Evolutionary conservation across 1,284 basidiomycete genomes (phyloP).

Genomic region (Moniliophthora roreri): DNA sequence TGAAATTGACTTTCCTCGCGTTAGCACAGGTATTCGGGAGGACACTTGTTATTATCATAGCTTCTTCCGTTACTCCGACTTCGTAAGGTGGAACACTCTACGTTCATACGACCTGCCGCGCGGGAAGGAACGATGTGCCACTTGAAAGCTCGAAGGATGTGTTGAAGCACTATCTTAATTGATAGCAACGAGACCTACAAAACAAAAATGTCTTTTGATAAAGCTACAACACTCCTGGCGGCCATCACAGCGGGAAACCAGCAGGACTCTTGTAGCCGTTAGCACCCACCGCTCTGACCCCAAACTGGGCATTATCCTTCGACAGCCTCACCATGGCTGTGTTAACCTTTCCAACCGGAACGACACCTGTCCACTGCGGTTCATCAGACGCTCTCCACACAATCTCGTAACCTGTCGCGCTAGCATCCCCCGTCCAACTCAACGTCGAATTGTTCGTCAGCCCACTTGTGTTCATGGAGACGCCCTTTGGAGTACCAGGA

Average conservation of each 20-base stretch:
- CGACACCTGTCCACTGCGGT: constrained; percentile 47
- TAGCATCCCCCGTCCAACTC: constrained; percentile 39
- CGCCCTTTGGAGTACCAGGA: constrained; percentile 49
- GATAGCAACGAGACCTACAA: too few relatives aligned
- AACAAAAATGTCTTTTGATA: too few relatives aligned
- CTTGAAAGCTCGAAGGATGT: too few relatives aligned
- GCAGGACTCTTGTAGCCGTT: constrained; percentile 53
- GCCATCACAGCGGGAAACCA: constrained; percentile 36
- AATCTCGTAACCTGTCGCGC: constrained; percentile 47
- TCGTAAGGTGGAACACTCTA: too few relatives aligned
- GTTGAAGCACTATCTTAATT: too few relatives aligned
- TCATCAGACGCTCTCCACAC: constrained; percentile 50
- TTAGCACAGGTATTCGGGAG: too few relatives aligned
- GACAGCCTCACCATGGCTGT: constrained; percentile 40
- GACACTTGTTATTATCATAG: too few relatives aligned
- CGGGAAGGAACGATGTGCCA: too few relatives aligned
- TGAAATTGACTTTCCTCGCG: too few relatives aligned
- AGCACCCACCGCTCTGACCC: constrained; percentile 49
- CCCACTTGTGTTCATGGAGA: constrained; percentile 41
- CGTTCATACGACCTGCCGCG: too few relatives aligned
- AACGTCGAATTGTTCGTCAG: constrained; percentile 56
- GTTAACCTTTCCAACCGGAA: constrained; percentile 45
- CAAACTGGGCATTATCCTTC: constrained; percentile 54
- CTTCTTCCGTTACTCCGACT: too few relatives aligned
- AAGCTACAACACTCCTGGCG: too few relatives aligned